A percentile compares a stretch with the other conserved stretches of the same genome.
Conservation (phyloP, 306 rosid species). For the Vigna angularis region DNA sequence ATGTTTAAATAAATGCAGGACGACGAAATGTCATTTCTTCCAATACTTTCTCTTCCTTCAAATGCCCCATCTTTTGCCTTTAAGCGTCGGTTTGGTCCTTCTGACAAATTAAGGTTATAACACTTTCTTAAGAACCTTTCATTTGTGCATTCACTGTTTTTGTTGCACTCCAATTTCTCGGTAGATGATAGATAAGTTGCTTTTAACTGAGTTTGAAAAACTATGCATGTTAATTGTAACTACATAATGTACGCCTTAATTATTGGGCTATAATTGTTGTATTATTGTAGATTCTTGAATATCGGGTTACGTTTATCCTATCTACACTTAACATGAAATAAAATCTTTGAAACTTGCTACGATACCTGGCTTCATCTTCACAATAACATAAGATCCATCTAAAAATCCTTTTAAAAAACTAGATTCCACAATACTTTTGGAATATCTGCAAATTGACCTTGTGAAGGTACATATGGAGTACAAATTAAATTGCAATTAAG, state of each 20-base stretch:
- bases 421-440: neutral
- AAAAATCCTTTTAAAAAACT: constrained; percentile 1
- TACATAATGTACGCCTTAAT: neutral
- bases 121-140: constrained; percentile 16
- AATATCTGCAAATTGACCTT: neutral
- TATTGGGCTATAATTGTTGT: neutral
- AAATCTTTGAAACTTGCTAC: constrained; percentile 13
- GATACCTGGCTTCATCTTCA: neutral
- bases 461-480: neutral
- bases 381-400: constrained; percentile 21
- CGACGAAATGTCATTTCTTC: constrained; percentile 83
- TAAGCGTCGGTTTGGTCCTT: constrained; percentile 82
- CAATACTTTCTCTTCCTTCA: constrained; percentile 76
- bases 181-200: constrained; percentile 7
- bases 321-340: constrained; percentile 25
- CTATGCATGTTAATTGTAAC: neutral
- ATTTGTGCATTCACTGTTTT: constrained; percentile 17
- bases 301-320: constrained; percentile 7
- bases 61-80: constrained; percentile 85
- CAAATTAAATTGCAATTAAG: neutral
- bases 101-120: constrained; percentile 83
- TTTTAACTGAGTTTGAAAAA: constrained; percentile 16
- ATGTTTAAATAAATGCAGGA: constrained; percentile 66
- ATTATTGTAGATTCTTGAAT: neutral
- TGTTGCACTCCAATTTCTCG: neutral